Evolutionary conservation across 805 yeast genomes (phyloP).

Genomic region (Saturnispora saitoi): DNA sequence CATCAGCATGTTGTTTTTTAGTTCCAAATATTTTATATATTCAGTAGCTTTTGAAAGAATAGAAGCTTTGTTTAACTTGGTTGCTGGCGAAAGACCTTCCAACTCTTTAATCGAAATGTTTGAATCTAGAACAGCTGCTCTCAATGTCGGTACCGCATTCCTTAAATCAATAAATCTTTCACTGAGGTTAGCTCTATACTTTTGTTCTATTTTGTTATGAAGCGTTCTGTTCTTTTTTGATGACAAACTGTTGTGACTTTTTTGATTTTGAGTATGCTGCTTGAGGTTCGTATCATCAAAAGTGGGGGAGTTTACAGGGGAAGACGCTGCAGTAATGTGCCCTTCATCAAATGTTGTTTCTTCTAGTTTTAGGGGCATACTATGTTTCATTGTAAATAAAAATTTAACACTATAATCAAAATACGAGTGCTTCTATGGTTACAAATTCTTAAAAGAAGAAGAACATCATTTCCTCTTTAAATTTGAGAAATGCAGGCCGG

Average conservation of each 20-base stretch:
- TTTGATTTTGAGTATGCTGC: not conserved
- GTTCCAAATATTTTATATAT: constrained; percentile 65
- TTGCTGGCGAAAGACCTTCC: constrained; percentile 71
- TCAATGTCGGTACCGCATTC: constrained; percentile 70
- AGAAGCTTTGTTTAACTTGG: constrained; percentile 69
- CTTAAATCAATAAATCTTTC: constrained; percentile 59
- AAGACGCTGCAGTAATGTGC: not conserved
- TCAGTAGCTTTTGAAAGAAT: constrained; percentile 73
- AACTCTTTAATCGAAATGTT: constrained; percentile 35
- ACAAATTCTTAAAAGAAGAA: too few relatives aligned
- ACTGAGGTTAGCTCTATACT: constrained; percentile 71
- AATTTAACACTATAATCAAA: too few relatives aligned
- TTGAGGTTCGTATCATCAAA: not conserved
- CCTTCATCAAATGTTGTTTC: not conserved
- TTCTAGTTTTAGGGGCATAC: not conserved
- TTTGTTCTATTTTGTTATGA: constrained; percentile 75
- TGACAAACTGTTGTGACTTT: not conserved
- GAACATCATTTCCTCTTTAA: too few relatives aligned
- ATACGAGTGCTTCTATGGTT: too few relatives aligned
- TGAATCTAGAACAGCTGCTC: constrained; percentile 40
- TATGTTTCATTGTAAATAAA: not conserved
- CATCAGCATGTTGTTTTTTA: constrained; percentile 42
- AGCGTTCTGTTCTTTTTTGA: constrained; percentile 49
- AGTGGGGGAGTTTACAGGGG: not conserved
- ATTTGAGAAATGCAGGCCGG: too few relatives aligned